Conservation (phyloP, 305 asterid species). For the Striga hermonthica region DNA sequence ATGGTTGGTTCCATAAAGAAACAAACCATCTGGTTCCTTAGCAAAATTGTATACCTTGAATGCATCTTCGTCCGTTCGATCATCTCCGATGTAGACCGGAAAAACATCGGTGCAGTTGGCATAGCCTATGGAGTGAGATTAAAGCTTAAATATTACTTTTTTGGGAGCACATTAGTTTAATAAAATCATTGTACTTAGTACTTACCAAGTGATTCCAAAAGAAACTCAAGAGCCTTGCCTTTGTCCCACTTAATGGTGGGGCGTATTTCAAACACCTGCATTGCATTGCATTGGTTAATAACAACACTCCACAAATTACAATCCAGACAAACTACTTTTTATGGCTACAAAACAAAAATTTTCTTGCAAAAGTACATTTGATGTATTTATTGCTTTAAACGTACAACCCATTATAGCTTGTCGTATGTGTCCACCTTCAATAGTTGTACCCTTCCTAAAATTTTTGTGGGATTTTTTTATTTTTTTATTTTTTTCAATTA, state of each 20-base stretch:
- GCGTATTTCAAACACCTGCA: slow-evolving; percentile 85
- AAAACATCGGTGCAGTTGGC: slow-evolving; percentile 74
- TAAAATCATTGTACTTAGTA: not conserved
- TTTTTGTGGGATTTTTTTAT: no score
- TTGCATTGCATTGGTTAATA: slow-evolving; percentile 35
- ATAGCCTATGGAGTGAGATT: slow-evolving; percentile 47
- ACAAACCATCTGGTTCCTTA: no score
- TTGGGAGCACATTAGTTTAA: not conserved
- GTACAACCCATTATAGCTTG: slow-evolving; percentile 9
- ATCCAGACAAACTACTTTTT: slow-evolving; percentile 13
- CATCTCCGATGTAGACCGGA: slow-evolving; percentile 91
- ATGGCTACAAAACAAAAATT: not conserved
- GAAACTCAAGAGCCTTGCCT: slow-evolving; percentile 94
- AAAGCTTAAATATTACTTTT: slow-evolving; percentile 11
- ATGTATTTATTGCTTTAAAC: not conserved
- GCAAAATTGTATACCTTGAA: slow-evolving; percentile 76
- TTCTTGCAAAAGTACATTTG: not conserved
- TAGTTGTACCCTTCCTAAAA: not conserved
- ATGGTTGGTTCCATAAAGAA: no score
- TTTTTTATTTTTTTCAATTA: no score
- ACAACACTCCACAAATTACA: slow-evolving; percentile 21
- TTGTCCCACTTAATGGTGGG: slow-evolving; percentile 98
- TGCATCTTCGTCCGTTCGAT: slow-evolving; percentile 90
- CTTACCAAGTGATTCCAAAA: slow-evolving; percentile 85
- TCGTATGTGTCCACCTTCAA: not conserved